Base-by-base conservation (phyloP, 2,329 filamentous ascomycete genomes). In the Eurotiales sp. region DNA sequence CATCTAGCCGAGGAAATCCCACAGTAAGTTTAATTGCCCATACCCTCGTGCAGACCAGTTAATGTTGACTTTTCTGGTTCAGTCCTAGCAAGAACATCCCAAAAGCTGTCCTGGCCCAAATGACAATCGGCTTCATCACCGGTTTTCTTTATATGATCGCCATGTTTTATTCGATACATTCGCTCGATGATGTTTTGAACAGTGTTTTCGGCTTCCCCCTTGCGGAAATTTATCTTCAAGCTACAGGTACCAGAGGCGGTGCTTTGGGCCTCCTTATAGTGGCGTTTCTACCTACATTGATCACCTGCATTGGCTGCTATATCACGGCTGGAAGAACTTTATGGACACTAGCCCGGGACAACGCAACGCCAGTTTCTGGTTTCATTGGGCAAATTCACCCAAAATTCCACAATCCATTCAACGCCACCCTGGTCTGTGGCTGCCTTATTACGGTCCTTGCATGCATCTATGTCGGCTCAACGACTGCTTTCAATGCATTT, bases 1-100 rank as follows among this genome's bases (percentile, higher is more conserved):
- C 85, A 87, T 61, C 64, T 86, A 36, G 79, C 82, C 0, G 84
- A 87, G 63, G 84, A 87, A 63, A 84, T 86, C 36, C 82, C 71
- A 10, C 62, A 64, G 64, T 69, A 56, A 54, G 59, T n/a, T 8
- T 10, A 15, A 46, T 30, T 15, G 23, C 40, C 14, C n/a, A 15
- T 32, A 15, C 15, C 50, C n/a, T 21, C 22, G 1, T 23, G 32
- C 59, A 60, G 40, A 59, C 42, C 23, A n/a, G n/a, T n/a, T n/a
- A n/a, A n/a, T n/a, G n/a, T 41, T 22, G 5, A 41, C 8, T 3
- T 3, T 40, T 47, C 21, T 10, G 5, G 10, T 21, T 32, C n/a
- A 67, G 66, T 19, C 68, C 70, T 1, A 70, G 68, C 44, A 60
- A 66, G 25, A 76, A 79, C 52, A 70, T 77, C 15, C 75, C 77